Conservation (phyloP, 2,329 filamentous ascomycete species). For the Ophiostoma perfectum region DNA sequence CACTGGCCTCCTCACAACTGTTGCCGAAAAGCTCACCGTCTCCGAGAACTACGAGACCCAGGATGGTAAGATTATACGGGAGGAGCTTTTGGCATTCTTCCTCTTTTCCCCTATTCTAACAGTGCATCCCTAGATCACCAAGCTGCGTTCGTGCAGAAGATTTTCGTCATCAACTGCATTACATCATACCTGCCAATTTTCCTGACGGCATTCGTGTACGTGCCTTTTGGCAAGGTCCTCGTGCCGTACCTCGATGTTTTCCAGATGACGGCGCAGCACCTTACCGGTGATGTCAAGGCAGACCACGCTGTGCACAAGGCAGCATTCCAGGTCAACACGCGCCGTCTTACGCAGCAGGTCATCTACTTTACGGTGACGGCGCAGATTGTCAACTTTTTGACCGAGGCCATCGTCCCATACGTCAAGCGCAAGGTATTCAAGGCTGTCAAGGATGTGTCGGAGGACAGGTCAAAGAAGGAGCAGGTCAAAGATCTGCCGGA, state of each 20-base stretch:
- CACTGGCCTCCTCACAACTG: slow-evolving; percentile 64
- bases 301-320: slow-evolving; percentile 25
- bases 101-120: too few relatives aligned
- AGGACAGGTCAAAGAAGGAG: slow-evolving; percentile 45
- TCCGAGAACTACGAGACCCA: slow-evolving; percentile 90
- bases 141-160: slow-evolving; percentile 79
- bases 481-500: slow-evolving; percentile 60
- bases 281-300: slow-evolving; percentile 67
- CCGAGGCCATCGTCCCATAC: slow-evolving; percentile 81
- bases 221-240: slow-evolving; percentile 76
- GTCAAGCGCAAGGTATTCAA: slow-evolving; percentile 71
- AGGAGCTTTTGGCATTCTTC: neutral
- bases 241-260: slow-evolving; percentile 84
- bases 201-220: slow-evolving; percentile 72
- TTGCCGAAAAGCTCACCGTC: slow-evolving; percentile 72
- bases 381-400: slow-evolving; percentile 78
- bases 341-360: slow-evolving; percentile 80
- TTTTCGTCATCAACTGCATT: slow-evolving; percentile 83
- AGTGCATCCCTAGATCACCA: slow-evolving; percentile 56
- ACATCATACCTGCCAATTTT: slow-evolving; percentile 72
- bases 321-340: slow-evolving; percentile 77
- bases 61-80: slow-evolving; percentile 45
- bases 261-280: slow-evolving; percentile 64
- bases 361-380: slow-evolving; percentile 95
- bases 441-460: slow-evolving; percentile 72